Base-by-base conservation (phyloP, 2,329 filamentous ascomycete genomes). In the Fonsecaea erecta region DNA sequence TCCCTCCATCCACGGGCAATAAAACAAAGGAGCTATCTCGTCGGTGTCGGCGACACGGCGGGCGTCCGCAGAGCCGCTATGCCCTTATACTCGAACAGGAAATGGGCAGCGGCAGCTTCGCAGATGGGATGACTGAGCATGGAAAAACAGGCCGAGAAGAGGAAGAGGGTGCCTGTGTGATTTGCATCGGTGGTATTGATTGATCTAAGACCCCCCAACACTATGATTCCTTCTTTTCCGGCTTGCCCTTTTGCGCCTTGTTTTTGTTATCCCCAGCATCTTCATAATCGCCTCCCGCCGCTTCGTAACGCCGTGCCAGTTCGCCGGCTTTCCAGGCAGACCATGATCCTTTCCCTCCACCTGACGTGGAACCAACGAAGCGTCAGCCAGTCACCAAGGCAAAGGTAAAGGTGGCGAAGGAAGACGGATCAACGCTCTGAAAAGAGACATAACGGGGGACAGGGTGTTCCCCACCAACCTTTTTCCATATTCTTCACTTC, bases 271-370 rank as follows among this genome's bases (percentile, higher is more conserved):
- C 64, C 14, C 65, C 69, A 2, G 58, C 67, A 40, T 71, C 70
- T 46, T 64, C 63, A 40, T 71, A 71, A 30, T 69, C 69, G 14
- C 69, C 70, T 4, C 66, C 65, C 30, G 65, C 16, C 2, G 60
- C 70, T 51, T 71, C 67, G 58, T 71, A 71, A 18, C 67, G 52
- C 11, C 65, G 61, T 18, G 69, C 64, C 48, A 71, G 24, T 65
- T 71, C 70, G 18, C 68, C 68, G 18, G 70, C 70, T 60, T 70
- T 71, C 70, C 68, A 71, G 53, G 70, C 70, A 30, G 68, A 71
- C 69, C 68, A 70, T 30, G 63, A 70, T 9, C 70, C 70, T 60
- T 61, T 57, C 28, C 68, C 69, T 26, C 69, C 68, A 21, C 68
- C 66, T 68, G 26, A 30, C 28, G 37, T 34, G 9, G 26, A 52